A percentile compares a stretch with the other conserved stretches of the same genome.
Conservation (phyloP, 75 land plant genomes). For the Isoetes taiwanensis region DNA sequence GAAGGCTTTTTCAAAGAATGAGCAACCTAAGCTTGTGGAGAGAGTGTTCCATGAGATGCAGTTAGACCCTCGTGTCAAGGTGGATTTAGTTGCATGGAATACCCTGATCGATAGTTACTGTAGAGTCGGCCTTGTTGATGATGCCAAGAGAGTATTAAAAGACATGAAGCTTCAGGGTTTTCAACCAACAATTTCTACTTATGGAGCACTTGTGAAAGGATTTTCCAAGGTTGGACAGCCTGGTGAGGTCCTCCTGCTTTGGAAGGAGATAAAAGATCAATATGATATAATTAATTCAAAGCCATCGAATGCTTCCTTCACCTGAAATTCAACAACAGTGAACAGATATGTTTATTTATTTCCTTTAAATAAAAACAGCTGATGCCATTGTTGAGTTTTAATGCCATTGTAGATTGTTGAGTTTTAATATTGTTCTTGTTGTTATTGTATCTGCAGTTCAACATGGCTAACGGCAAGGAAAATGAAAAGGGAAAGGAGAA, state of each 20-base stretch:
- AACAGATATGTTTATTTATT: no score
- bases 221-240: constrained; percentile 51
- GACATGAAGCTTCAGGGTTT: constrained; percentile 57
- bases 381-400: no score
- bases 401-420: no score
- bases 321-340: no score
- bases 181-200: constrained; percentile 62
- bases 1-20: constrained; percentile 73
- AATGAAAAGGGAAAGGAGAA: no score
- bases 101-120: constrained; percentile 72
- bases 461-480: no score
- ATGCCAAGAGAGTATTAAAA: constrained; percentile 43
- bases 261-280: constrained; percentile 79
- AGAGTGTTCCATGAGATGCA: constrained; percentile 83
- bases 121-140: constrained; percentile 47
- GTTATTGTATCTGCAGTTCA: no score
- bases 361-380: no score
- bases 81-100: constrained; percentile 76
- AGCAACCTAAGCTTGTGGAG: constrained; percentile 61
- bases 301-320: no score
- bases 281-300: no score
- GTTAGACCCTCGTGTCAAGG: constrained; percentile 52
- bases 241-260: constrained; percentile 71
- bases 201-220: constrained; percentile 71
- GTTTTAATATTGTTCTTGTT: no score